Evolutionary conservation across 1,284 basidiomycete species (phyloP).

Genomic region (Pisolithus thermaeus): DNA sequence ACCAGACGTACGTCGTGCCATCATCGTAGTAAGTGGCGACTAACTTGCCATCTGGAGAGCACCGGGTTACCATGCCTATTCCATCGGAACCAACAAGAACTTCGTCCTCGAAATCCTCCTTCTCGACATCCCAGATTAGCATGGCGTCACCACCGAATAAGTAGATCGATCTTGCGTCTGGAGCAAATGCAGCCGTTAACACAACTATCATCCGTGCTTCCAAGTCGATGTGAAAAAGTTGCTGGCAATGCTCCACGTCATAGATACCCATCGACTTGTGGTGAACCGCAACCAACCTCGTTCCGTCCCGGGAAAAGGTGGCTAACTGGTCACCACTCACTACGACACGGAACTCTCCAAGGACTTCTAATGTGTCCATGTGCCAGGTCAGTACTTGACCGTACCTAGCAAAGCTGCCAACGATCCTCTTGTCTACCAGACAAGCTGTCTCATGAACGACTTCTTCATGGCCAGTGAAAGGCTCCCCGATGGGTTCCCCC

Average conservation of each 20-base stretch:
- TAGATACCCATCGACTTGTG: not conserved
- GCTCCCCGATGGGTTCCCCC: slow-evolving; percentile 1
- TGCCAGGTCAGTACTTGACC: slow-evolving; percentile 13
- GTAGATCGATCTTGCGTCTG: not conserved
- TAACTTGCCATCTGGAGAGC: slow-evolving; percentile 1
- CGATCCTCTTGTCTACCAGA: slow-evolving; percentile 4
- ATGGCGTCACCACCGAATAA: not conserved
- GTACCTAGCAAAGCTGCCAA: slow-evolving; percentile 5
- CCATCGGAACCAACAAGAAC: slow-evolving; percentile 1
- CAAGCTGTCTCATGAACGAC: not conserved
- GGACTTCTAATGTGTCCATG: slow-evolving; percentile 6
- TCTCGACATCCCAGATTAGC: slow-evolving; percentile 2
- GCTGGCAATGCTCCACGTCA: not conserved
- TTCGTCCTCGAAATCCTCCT: not conserved
- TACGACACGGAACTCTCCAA: slow-evolving; percentile 3
- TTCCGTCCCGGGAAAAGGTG: slow-evolving; percentile 7
- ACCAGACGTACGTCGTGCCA: slow-evolving; percentile 3
- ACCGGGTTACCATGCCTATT: not conserved
- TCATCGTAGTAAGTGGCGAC: not conserved
- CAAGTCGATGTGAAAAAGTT: not conserved
- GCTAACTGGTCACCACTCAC: slow-evolving; percentile 1
- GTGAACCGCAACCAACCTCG: not conserved
- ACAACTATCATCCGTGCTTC: not conserved
- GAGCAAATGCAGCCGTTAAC: slow-evolving; percentile 4
- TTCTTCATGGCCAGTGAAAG: not conserved